Conservation (phyloP, 257 asterid genomes). For the Solanum sitiens region DNA sequence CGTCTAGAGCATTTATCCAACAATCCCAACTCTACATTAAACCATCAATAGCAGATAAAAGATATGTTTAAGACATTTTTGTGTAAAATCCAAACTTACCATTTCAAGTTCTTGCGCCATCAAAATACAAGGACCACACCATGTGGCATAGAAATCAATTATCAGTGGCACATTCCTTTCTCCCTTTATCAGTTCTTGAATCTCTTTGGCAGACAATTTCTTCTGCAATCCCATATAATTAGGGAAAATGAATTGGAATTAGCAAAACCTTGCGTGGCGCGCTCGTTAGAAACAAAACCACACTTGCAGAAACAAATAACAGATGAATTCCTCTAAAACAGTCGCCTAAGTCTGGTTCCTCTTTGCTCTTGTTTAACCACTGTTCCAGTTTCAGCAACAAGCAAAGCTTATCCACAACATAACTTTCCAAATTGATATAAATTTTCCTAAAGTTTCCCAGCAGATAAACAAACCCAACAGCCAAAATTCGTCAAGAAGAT, state of each 20-base stretch:
- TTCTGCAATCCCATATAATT: conserved; percentile 33
- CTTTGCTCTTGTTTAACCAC: not conserved
- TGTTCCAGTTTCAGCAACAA: not conserved
- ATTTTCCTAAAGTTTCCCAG: not conserved
- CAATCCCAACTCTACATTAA: not conserved
- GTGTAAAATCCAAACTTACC: conserved; percentile 30
- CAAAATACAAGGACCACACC: conserved; percentile 98
- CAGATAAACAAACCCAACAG: not conserved
- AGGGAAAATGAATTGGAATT: not conserved
- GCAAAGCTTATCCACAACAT: not conserved
- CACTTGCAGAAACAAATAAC: not conserved
- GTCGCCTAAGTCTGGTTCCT: not conserved
- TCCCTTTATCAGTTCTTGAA: conserved; percentile 73
- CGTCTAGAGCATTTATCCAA: not conserved
- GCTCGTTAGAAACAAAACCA: not conserved
- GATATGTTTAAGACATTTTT: not conserved
- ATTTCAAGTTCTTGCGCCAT: conserved; percentile 99
- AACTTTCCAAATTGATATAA: not conserved
- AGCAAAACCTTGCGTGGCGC: not conserved
- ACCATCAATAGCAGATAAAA: not conserved
- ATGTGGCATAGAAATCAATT: conserved; percentile 89
- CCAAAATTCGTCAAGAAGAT: not conserved
- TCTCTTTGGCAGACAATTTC: conserved; percentile 68
- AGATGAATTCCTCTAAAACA: not conserved
- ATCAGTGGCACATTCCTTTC: conserved; percentile 74